Conservation (phyloP, 768 basidiomycete genomes). For the Leccinum boreale region DNA sequence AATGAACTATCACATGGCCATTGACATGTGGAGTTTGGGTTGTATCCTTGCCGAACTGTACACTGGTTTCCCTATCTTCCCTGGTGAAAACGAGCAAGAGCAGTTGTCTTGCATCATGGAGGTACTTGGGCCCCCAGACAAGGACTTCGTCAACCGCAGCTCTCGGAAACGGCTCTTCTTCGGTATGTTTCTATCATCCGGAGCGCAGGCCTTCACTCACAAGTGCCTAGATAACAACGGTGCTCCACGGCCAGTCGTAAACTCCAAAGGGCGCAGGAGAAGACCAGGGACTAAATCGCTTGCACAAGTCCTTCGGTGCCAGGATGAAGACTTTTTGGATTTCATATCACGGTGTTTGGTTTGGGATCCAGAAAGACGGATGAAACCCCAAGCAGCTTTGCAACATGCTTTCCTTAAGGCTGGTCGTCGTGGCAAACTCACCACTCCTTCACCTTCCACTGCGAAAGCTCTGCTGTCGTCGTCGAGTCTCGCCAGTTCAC, state of each 20-base stretch:
- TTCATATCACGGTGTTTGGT: slow-evolving; percentile 96
- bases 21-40: slow-evolving; percentile 99
- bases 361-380: slow-evolving; percentile 95
- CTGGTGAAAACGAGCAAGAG: slow-evolving; percentile 98
- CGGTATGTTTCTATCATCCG: slow-evolving; percentile 48
- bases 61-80: slow-evolving; percentile 98
- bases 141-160: slow-evolving; percentile 90
- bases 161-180: slow-evolving; percentile 95
- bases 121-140: slow-evolving; percentile 92
- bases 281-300: slow-evolving; percentile 90
- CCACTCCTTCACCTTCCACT: slow-evolving; percentile 41
- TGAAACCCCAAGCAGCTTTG: slow-evolving; percentile 91
- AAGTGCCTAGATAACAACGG: slow-evolving; percentile 76
- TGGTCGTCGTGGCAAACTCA: slow-evolving; percentile 52
- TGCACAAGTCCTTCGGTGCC: slow-evolving; percentile 82
- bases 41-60: slow-evolving; percentile 97
- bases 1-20: slow-evolving; percentile 99
- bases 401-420: slow-evolving; percentile 86
- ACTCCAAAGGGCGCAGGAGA: slow-evolving; percentile 92
- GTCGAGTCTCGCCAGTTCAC: slow-evolving; percentile 47
- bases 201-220: slow-evolving; percentile 3
- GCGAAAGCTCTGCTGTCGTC: slow-evolving; percentile 58
- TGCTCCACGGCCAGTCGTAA: slow-evolving; percentile 88
- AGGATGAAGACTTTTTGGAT: slow-evolving; percentile 94
- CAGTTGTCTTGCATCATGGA: slow-evolving; percentile 99